phyloP scores from a whole-genome alignment of 2,329 filamentous ascomycete genomes.

The Venturia asperata region DNA sequence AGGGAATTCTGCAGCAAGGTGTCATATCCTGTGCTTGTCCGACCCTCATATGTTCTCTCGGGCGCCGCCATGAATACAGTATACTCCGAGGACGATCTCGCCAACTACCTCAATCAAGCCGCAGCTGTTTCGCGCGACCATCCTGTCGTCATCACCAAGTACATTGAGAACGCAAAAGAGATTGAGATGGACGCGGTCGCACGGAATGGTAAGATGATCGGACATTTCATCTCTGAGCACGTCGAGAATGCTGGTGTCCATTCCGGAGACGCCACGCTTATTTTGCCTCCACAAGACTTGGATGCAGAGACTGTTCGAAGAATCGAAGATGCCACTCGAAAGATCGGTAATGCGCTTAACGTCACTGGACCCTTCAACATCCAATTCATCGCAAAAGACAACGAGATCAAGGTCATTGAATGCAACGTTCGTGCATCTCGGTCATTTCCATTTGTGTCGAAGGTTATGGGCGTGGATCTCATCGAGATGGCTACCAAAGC shows the following conservation, averaged over 20 bases:
- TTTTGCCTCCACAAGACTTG: constrained; percentile 88
- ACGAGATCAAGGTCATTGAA: constrained; percentile 99
- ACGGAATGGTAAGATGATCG: constrained; percentile 78
- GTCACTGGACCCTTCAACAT: constrained; percentile 98
- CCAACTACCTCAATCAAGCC: constrained; percentile 81
- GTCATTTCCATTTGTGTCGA: constrained; percentile 96
- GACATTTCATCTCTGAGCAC: constrained; percentile 97
- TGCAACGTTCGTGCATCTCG: constrained; percentile 95
- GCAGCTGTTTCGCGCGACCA: constrained; percentile 90
- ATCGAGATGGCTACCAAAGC: constrained; percentile 99
- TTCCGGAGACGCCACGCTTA: constrained; percentile 93
- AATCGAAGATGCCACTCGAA: constrained; percentile 90
- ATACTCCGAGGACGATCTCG: constrained; percentile 89
- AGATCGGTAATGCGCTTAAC: constrained; percentile 90
- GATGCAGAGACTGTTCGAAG: constrained; percentile 79
- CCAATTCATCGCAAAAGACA: constrained; percentile 98
- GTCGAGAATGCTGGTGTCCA: constrained; percentile 98
- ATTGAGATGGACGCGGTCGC: constrained; percentile 99
- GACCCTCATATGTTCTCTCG: constrained; percentile 93
- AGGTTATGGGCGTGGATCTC: constrained; percentile 95
- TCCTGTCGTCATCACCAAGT: constrained; percentile 97
- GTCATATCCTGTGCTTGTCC: constrained; percentile 86
- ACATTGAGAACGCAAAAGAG: constrained; percentile 98
- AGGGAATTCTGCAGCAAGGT: constrained; percentile 80
- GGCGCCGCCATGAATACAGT: constrained; percentile 99